phyloP scores from a whole-genome alignment of 805 yeast genomes.

The Torulaspora franciscae region DNA sequence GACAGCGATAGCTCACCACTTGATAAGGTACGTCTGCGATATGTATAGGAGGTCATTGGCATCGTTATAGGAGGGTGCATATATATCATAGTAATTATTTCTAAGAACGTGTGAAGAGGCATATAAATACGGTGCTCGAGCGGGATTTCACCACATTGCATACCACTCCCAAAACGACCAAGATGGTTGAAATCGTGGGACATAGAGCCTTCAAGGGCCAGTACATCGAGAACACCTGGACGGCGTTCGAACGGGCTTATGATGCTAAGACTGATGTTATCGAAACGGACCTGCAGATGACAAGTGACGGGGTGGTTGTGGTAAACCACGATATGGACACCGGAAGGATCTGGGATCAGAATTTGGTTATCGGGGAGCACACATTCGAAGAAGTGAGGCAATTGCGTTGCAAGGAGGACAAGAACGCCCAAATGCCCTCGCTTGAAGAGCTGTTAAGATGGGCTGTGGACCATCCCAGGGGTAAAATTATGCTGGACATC shows the following conservation, averaged over 20 bases:
- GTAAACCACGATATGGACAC: slow-evolving; percentile 51
- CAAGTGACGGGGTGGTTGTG: slow-evolving; percentile 49
- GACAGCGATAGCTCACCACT: slow-evolving; percentile 31
- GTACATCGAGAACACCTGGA: slow-evolving; percentile 45
- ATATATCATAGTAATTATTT: neutral
- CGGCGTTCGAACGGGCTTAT: slow-evolving; percentile 45
- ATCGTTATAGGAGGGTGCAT: slow-evolving; percentile 1
- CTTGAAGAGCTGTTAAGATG: slow-evolving; percentile 40
- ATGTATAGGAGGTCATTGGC: slow-evolving; percentile 12
- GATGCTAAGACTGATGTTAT: slow-evolving; percentile 43
- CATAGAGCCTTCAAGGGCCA: slow-evolving; percentile 35
- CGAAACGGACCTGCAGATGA: slow-evolving; percentile 54
- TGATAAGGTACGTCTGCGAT: slow-evolving; percentile 20
- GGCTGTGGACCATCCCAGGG: slow-evolving; percentile 35
- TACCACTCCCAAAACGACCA: neutral
- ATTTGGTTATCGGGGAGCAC: slow-evolving; percentile 38
- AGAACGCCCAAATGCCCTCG: slow-evolving; percentile 40
- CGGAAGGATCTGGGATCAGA: slow-evolving; percentile 44
- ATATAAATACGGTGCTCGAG: neutral
- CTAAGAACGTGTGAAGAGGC: neutral
- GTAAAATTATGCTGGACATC: slow-evolving; percentile 47
- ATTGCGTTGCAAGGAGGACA: slow-evolving; percentile 35
- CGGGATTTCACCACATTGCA: neutral
- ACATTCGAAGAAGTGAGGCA: slow-evolving; percentile 36
- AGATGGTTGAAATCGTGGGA: slow-evolving; percentile 28